Evolutionary conservation across 495 filamentous ascomycete genomes (phyloP).

Genomic region (Aspergillus sclerotioniger): DNA sequence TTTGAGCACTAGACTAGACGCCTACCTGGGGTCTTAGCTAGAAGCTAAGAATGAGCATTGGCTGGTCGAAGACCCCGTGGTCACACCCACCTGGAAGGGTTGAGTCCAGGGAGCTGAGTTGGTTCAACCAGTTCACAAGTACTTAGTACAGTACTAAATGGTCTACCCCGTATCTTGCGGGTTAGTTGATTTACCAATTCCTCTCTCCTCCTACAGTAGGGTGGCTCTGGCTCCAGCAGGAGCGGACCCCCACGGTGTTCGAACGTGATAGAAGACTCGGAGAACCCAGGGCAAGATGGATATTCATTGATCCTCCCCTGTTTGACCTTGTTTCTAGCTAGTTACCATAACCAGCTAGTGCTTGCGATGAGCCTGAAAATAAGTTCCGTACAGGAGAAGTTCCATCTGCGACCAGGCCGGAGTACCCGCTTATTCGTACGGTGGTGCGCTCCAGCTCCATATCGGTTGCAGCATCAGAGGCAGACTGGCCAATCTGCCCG

Average conservation of each 20-base stretch:
- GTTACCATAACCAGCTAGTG: constrained; percentile 15
- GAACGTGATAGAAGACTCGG: not conserved
- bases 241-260: not conserved
- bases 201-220: not conserved
- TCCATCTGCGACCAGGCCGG: not conserved
- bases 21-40: not conserved
- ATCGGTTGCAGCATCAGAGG: constrained; percentile 3
- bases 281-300: no score
- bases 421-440: not conserved
- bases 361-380: not conserved
- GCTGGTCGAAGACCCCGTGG: not conserved
- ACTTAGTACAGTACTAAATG: not conserved
- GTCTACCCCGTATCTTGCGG: not conserved
- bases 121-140: not conserved
- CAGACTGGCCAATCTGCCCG: constrained; percentile 4
- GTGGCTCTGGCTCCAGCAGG: not conserved
- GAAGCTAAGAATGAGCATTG: not conserved
- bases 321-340: constrained; percentile 15
- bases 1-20: not conserved
- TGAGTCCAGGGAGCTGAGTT: not conserved
- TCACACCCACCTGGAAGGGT: not conserved
- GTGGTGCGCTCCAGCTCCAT: not conserved
- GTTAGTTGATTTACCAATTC: not conserved
- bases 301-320: constrained; percentile 7
- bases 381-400: constrained; percentile 2